Evolutionary conservation across 495 filamentous ascomycete species (phyloP).

Genomic region (Penicillium turbatum): DNA sequence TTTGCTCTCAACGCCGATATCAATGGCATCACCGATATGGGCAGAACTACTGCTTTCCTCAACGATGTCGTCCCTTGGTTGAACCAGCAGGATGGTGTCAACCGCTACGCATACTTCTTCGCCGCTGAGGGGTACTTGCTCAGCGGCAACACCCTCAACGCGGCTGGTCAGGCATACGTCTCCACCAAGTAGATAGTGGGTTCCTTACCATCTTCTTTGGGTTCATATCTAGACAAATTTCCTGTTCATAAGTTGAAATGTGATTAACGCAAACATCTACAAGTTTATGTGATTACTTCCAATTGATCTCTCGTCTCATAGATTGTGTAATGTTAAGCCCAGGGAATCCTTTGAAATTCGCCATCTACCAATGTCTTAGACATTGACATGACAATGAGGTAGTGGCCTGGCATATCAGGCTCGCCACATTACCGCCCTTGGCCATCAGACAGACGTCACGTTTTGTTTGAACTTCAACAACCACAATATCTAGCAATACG

Average conservation of each 20-base stretch:
- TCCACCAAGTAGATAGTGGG: not conserved
- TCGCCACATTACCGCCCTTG: not conserved
- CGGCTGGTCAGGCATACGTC: slow-evolving; percentile 24
- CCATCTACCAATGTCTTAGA: not conserved
- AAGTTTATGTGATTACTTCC: not conserved
- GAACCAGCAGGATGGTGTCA: slow-evolving; percentile 60
- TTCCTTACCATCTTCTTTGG: not conserved
- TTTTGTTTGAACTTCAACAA: too few species aligned
- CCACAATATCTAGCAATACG: too few species aligned
- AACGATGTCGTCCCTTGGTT: slow-evolving; percentile 57
- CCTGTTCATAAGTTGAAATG: not conserved
- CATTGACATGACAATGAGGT: not conserved
- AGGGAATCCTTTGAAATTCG: too few species aligned
- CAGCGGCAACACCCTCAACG: slow-evolving; percentile 19
- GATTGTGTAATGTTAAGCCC: not conserved
- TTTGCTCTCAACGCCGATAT: slow-evolving; percentile 50
- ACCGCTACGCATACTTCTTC: slow-evolving; percentile 81
- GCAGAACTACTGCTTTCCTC: slow-evolving; percentile 51
- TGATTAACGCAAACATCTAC: slow-evolving; percentile 1
- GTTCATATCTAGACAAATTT: too few species aligned
- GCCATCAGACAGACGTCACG: too few species aligned
- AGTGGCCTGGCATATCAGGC: not conserved
- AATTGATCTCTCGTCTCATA: too few species aligned
- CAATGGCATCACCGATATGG: slow-evolving; percentile 35
- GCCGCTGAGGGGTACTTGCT: slow-evolving; percentile 40